Conservation (phyloP, 2,329 filamentous ascomycete genomes). For the Aspergillus ustus region DNA sequence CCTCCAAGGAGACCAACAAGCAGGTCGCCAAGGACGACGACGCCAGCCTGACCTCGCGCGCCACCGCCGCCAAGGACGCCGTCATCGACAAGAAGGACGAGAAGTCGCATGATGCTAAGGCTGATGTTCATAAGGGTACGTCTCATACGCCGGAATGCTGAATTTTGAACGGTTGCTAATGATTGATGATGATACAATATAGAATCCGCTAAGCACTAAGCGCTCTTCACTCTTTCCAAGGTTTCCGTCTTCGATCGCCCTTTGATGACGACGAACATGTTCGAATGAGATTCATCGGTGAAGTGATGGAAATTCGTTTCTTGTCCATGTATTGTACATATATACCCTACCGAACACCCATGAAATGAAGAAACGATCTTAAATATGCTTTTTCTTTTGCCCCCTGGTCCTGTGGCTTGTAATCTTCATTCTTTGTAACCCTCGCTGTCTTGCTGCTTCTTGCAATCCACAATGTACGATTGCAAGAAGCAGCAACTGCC, state of each 20-base stretch:
- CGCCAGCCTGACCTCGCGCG: constrained; percentile 58
- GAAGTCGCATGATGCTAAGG: constrained; percentile 52
- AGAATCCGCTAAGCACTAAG: background rate
- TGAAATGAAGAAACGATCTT: background rate
- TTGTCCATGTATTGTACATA: background rate
- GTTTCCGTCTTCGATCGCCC: no score
- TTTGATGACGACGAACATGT: background rate
- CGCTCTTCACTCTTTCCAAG: no score
- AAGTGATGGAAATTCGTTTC: background rate
- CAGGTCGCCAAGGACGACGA: constrained; percentile 66
- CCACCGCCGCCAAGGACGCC: constrained; percentile 58
- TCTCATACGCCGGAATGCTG: no score
- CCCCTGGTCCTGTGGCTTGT: no score
- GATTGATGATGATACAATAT: background rate
- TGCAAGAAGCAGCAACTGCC: no score
- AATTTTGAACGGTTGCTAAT: background rate
- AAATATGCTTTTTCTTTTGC: background rate
- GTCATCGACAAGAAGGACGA: constrained; percentile 59
- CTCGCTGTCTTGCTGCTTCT: no score
- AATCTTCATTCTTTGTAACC: no score
- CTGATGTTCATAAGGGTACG: constrained; percentile 6
- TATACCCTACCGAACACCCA: background rate
- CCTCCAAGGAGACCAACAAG: constrained; percentile 74
- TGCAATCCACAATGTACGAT: no score
- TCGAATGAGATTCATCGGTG: background rate